These are phyloP conservation scores for Paxillus rubicundulus DNA, from an alignment of 768 basidiomycete genomes.

Conservation along the genomic window DNA sequence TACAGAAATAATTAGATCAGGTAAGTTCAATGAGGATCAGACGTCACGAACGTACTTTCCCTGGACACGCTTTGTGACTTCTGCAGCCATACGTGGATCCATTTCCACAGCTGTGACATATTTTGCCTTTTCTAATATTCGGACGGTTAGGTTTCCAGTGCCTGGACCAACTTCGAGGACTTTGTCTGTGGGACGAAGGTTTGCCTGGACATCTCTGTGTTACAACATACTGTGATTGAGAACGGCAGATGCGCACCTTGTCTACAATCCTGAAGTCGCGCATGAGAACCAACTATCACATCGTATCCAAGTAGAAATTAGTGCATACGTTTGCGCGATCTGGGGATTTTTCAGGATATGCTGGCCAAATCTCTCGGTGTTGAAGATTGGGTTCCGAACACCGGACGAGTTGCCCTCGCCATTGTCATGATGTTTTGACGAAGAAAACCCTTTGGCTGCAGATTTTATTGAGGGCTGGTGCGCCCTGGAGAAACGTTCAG, in stretches of 20 bases:
- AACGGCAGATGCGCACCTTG: conserved; percentile 38
- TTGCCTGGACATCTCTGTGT: conserved; percentile 53
- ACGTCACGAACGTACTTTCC: conserved; percentile 74
- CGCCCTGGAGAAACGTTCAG: conserved; percentile 65
- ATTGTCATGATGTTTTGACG: conserved; percentile 45
- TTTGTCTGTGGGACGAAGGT: conserved; percentile 89
- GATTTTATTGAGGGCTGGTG: conserved; percentile 62
- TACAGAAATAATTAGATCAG: conserved; percentile 30
- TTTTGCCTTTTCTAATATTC: conserved; percentile 91
- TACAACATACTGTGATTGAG: not conserved
- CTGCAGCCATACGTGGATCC: conserved; percentile 99
- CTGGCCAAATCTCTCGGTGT: conserved; percentile 93
- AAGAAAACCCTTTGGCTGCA: conserved; percentile 12
- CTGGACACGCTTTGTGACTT: conserved; percentile 94
- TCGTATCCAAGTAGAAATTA: conserved; percentile 18
- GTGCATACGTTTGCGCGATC: conserved; percentile 80
- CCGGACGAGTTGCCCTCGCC: conserved; percentile 39
- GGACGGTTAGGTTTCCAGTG: conserved; percentile 93
- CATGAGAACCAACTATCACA: conserved; percentile 12
- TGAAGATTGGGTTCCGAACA: conserved; percentile 84
- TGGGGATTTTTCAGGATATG: conserved; percentile 95
- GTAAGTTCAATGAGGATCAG: not conserved
- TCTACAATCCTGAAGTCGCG: conserved; percentile 52
- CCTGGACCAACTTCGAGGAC: conserved; percentile 98
- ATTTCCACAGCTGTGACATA: conserved; percentile 93